These are phyloP conservation scores for Citrus sp. DNA, from an alignment of 345 rosid species.

Conservation along the genomic window DNA sequence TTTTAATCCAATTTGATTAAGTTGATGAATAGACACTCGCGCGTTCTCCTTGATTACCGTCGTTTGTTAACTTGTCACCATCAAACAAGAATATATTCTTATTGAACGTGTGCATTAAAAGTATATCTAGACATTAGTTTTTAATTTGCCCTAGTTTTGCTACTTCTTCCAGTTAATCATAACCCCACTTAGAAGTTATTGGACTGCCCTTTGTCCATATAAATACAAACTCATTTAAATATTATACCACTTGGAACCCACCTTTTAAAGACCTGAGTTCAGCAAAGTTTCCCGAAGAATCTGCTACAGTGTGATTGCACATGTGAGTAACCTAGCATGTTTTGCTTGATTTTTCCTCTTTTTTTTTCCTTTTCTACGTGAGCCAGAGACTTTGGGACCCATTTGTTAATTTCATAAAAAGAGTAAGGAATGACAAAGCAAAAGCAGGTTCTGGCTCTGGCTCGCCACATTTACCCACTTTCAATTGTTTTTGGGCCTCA, in stretches of 20 bases:
- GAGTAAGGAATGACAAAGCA: too few relatives aligned
- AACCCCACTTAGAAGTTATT: not conserved
- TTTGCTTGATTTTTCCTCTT: too few relatives aligned
- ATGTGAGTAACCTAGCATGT: not conserved
- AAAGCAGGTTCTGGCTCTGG: too few relatives aligned
- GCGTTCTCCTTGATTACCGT: not conserved
- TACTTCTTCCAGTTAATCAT: not conserved
- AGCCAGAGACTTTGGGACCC: too few relatives aligned
- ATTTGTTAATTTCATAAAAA: too few relatives aligned
- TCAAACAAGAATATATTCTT: slow-evolving; percentile 7
- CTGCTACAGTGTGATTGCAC: not conserved
- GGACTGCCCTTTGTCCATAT: not conserved
- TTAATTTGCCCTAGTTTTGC: not conserved
- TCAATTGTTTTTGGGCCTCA: too few relatives aligned
- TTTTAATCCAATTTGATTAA: not conserved
- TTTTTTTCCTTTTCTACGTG: too few relatives aligned
- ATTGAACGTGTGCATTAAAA: not conserved
- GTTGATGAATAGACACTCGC: slow-evolving; percentile 1
- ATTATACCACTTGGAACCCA: not conserved
- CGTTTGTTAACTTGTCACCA: not conserved
- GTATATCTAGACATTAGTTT: not conserved
- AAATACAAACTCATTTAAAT: not conserved
- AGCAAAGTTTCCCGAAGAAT: too few relatives aligned
- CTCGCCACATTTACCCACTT: too few relatives aligned
- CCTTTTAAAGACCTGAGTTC: not conserved